phyloP scores from a whole-genome alignment of 2,329 filamentous ascomycete species.

The Grosmannia serpens region DNA sequence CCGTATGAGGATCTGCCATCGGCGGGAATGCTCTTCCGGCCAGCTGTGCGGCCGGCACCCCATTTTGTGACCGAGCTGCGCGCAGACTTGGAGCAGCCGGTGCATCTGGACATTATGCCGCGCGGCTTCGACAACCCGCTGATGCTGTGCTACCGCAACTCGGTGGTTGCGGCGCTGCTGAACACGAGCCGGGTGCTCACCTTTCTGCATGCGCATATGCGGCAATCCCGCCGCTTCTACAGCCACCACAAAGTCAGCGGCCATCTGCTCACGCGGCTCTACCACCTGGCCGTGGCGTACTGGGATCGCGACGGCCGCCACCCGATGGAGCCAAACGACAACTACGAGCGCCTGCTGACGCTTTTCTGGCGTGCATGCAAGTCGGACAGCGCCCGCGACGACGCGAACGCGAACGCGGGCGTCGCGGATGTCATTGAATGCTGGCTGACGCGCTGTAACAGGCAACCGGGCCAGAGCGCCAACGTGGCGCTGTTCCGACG shows the following conservation, averaged over 20 bases:
- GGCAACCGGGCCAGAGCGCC: neutral
- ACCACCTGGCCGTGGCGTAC: constrained; percentile 10
- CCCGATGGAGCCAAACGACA: neutral
- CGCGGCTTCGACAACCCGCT: constrained; percentile 6
- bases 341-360: constrained; percentile 1
- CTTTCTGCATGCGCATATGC: constrained; percentile 5
- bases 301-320: constrained; percentile 5
- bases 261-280: constrained; percentile 9
- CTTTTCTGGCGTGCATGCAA: constrained; percentile 10
- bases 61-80: constrained; percentile 6
- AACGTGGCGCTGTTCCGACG: neutral
- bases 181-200: constrained; percentile 9
- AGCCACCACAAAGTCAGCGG: neutral
- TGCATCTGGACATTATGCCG: constrained; percentile 1
- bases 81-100: constrained; percentile 2
- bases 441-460: constrained; percentile 1
- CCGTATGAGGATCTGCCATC: neutral
- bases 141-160: constrained; percentile 12
- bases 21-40: neutral
- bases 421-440: neutral
- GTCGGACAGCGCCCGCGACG: neutral
- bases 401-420: neutral
- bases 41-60: neutral
- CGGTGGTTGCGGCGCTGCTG: constrained; percentile 8
- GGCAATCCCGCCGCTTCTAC: neutral